Evolutionary conservation across 2,329 filamentous ascomycete species (phyloP).

Genomic region (Venturia aucupariae): DNA sequence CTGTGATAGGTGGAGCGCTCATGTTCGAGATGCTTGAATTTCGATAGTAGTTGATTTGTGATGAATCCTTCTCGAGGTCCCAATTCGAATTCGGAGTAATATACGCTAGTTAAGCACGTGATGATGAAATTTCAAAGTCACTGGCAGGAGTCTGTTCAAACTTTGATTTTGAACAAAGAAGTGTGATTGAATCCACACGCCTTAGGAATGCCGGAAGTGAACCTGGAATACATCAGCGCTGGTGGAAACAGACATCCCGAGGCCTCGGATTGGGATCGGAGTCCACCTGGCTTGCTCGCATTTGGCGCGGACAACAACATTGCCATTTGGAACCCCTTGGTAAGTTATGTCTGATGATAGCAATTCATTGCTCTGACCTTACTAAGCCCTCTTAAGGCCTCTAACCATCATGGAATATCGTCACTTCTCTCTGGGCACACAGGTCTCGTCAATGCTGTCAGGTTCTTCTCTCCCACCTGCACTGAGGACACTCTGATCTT

Average conservation of each 20-base stretch:
- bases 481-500: constrained; percentile 52
- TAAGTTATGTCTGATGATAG: constrained; percentile 36
- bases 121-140: neutral
- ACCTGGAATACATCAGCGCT: constrained; percentile 52
- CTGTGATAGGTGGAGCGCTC: neutral
- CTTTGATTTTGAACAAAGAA: neutral
- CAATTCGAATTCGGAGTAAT: neutral
- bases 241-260: constrained; percentile 87
- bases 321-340: constrained; percentile 75
- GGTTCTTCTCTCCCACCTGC: constrained; percentile 54
- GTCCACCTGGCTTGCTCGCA: constrained; percentile 58
- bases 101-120: neutral
- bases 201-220: constrained; percentile 17
- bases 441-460: constrained; percentile 72
- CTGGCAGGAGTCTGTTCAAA: too few relatives aligned
- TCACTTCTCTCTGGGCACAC: constrained; percentile 65
- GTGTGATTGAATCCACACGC: neutral
- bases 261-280: constrained; percentile 76
- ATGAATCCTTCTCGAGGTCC: neutral
- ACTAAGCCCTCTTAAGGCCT: constrained; percentile 27
- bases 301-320: constrained; percentile 86
- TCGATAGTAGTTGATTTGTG: neutral
- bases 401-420: constrained; percentile 48
- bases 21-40: neutral
- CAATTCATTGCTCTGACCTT: neutral